These are phyloP conservation scores for Cryptosporidium viatorum DNA, from an alignment of 169 alveolate species.

Conservation along the genomic window DNA sequence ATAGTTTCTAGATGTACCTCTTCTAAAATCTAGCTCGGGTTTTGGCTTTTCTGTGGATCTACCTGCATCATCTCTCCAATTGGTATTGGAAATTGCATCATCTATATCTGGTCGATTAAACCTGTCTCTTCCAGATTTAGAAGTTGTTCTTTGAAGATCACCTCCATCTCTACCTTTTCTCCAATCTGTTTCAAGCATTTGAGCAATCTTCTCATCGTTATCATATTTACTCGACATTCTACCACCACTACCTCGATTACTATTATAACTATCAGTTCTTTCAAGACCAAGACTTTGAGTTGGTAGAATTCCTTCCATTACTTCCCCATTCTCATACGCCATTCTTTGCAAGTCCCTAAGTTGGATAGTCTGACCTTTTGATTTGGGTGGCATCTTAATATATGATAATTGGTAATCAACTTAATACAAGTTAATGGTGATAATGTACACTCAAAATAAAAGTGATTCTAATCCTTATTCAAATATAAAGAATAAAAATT, in stretches of 20 bases:
- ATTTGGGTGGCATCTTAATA: conserved; percentile 62
- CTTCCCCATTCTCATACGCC: conserved; percentile 69
- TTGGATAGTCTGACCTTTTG: conserved; percentile 72
- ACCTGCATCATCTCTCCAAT: conserved; percentile 63
- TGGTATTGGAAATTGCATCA: conserved; percentile 26
- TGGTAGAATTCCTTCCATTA: conserved; percentile 48
- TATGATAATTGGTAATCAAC: not conserved
- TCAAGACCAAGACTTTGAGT: conserved; percentile 71
- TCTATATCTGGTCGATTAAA: conserved; percentile 43
- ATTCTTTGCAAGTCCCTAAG: conserved; percentile 65
- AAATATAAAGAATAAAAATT: not conserved
- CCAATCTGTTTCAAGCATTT: conserved; percentile 50
- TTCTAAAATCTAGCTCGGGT: conserved; percentile 39
- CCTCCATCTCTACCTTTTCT: conserved; percentile 62
- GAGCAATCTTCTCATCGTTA: conserved; percentile 13
- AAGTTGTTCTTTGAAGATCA: not conserved
- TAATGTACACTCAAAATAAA: not conserved
- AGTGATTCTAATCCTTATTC: not conserved
- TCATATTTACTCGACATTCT: not conserved
- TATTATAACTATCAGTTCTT: conserved; percentile 19
- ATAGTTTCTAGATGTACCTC: conserved; percentile 17
- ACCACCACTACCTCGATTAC: conserved; percentile 6
- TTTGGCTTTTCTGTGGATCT: conserved; percentile 31
- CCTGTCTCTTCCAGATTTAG: not conserved
- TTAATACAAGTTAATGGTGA: not conserved